Conservation (phyloP, 805 yeast species). For the Tetrapisispora iriomotensis region DNA sequence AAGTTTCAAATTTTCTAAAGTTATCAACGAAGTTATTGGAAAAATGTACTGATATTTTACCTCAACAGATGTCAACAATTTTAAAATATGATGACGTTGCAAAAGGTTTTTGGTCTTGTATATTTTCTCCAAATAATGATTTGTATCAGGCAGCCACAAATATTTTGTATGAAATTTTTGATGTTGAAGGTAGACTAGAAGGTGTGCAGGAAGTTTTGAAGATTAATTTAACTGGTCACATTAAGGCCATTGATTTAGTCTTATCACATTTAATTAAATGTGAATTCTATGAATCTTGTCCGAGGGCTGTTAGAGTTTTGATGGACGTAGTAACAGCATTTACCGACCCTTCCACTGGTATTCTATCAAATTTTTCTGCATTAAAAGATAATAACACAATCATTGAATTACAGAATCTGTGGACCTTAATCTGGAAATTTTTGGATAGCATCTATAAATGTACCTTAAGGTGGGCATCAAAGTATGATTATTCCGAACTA, state of each 20-base stretch:
- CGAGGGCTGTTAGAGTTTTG: constrained; percentile 60
- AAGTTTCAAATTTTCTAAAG: constrained; percentile 22
- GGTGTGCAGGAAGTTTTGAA: constrained; percentile 51
- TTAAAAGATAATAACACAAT: constrained; percentile 19
- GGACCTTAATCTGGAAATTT: constrained; percentile 69
- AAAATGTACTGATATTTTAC: constrained; percentile 34
- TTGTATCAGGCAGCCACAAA: constrained; percentile 63
- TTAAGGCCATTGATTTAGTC: constrained; percentile 41
- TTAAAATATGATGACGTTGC: constrained; percentile 37
- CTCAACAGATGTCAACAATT: constrained; percentile 31
- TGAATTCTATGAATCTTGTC: constrained; percentile 59
- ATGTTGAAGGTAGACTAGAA: constrained; percentile 70
- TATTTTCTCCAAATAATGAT: constrained; percentile 50
- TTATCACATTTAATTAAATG: constrained; percentile 37
- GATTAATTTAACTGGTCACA: constrained; percentile 34
- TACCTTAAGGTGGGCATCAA: constrained; percentile 68
- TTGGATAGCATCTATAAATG: constrained; percentile 55
- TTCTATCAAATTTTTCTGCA: constrained; percentile 29
- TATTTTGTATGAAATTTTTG: constrained; percentile 65
- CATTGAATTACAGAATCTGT: constrained; percentile 35
- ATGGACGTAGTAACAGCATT: constrained; percentile 63
- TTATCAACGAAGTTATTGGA: constrained; percentile 29
- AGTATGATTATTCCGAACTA: constrained; percentile 44
- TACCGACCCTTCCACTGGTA: constrained; percentile 58
- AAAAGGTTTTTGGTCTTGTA: constrained; percentile 63